These are phyloP conservation scores for Vitellaria paradoxa DNA, from an alignment of 179 eudicot species.

Conservation along the genomic window DNA sequence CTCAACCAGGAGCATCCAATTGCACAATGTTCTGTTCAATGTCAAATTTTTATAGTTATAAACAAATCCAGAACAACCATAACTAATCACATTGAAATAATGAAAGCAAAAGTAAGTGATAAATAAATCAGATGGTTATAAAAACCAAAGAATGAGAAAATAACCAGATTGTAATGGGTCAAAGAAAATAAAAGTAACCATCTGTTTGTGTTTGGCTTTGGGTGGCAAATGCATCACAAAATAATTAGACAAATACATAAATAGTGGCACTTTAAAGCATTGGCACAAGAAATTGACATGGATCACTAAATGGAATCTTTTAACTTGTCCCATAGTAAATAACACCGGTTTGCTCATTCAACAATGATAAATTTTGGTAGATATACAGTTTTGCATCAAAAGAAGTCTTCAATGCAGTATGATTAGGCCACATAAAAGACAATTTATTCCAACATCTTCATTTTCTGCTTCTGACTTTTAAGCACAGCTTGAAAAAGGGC, in stretches of 20 bases:
- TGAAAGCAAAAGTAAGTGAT: background rate
- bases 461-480: background rate
- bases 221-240: background rate
- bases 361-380: constrained; percentile 7
- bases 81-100: background rate
- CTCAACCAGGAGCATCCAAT: background rate
- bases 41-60: background rate
- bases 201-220: background rate
- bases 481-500: background rate
- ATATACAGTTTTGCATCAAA: background rate
- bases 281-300: background rate
- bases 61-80: background rate
- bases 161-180: background rate
- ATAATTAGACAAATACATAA: background rate
- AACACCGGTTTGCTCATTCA: background rate
- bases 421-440: background rate
- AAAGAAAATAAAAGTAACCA: background rate
- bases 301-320: background rate
- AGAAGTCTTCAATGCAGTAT: background rate
- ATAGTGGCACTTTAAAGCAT: background rate
- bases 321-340: background rate
- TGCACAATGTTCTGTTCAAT: background rate
- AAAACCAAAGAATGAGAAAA: background rate
- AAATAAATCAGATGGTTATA: background rate
- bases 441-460: background rate